Percentiles rank a stretch among this genome's conserved stretches.
phyloP scores from a whole-genome alignment of 345 rosid genomes.

The Ailanthus altissimus region DNA sequence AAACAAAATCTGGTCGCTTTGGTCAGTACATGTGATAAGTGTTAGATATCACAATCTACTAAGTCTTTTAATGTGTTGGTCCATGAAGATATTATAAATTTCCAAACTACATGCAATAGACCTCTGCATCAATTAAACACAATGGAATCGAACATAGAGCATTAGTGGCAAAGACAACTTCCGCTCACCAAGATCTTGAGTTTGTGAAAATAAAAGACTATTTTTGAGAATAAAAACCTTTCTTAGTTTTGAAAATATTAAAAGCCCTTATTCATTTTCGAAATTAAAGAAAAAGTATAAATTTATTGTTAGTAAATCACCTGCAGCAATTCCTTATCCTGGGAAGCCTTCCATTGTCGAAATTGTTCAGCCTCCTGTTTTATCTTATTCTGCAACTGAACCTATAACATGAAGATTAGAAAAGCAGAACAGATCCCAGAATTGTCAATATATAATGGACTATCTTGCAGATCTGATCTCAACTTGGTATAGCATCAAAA shows the following conservation, averaged over 20 bases:
- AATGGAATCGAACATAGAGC: neutral
- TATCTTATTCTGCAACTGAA: slow-evolving; percentile 78
- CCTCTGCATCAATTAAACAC: neutral
- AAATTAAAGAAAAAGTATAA: neutral
- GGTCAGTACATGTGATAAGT: neutral
- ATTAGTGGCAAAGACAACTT: slow-evolving; percentile 9
- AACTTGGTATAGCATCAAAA: slow-evolving; percentile 12
- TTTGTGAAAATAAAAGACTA: neutral
- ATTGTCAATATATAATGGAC: slow-evolving; percentile 3
- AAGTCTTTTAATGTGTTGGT: neutral
- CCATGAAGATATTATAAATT: neutral
- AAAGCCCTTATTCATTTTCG: neutral
- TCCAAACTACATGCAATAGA: neutral
- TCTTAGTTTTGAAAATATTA: neutral
- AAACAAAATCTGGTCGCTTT: neutral
- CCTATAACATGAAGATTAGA: slow-evolving; percentile 37
- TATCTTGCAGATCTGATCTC: neutral
- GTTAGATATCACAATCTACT: neutral
- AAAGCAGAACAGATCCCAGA: slow-evolving; percentile 14
- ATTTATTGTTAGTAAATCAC: slow-evolving; percentile 29
- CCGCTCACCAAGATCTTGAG: slow-evolving; percentile 1
- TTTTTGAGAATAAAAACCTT: neutral
- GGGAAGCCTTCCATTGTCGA: slow-evolving; percentile 81
- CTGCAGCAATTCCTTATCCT: slow-evolving; percentile 79
- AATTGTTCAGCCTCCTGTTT: slow-evolving; percentile 86